Evolutionary conservation across 1,284 basidiomycete species (phyloP).

Genomic region (Apiotrichum sp.): DNA sequence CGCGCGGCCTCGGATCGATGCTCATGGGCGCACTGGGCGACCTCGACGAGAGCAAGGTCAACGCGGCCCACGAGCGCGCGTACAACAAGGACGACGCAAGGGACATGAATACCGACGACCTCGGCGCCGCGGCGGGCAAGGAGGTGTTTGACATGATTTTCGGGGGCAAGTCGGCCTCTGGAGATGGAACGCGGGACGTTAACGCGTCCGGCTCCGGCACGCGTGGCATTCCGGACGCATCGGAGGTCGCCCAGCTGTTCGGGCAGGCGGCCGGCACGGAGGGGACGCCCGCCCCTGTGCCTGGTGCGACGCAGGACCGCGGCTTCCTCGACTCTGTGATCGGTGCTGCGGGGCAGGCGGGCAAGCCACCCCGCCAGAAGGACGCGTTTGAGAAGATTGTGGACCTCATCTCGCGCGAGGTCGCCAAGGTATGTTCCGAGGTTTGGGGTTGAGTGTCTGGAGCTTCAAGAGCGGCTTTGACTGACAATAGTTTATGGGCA

Average conservation of each 20-base stretch:
- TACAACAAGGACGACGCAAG: conserved; percentile 1
- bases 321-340: background rate
- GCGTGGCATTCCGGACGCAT: background rate
- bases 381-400: conserved; percentile 7
- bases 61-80: conserved; percentile 3
- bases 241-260: conserved; percentile 3
- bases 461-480: background rate
- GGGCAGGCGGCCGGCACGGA: background rate
- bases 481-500: conserved; percentile 6
- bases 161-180: background rate
- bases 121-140: conserved; percentile 5
- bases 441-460: background rate
- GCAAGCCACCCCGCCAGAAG: conserved; percentile 5
- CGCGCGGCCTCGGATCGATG: conserved; percentile 5
- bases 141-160: conserved; percentile 7
- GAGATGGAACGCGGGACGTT: background rate
- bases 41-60: conserved; percentile 7
- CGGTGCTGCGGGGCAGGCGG: background rate
- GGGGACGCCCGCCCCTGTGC: background rate
- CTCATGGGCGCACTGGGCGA: background rate
- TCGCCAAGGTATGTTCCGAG: conserved; percentile 1
- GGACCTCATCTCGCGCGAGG: conserved; percentile 5
- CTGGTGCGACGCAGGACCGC: background rate
- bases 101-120: conserved; percentile 6
- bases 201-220: background rate